Base-by-base conservation (phyloP, 2,329 filamentous ascomycete genomes). In the Neonectria punicea region DNA sequence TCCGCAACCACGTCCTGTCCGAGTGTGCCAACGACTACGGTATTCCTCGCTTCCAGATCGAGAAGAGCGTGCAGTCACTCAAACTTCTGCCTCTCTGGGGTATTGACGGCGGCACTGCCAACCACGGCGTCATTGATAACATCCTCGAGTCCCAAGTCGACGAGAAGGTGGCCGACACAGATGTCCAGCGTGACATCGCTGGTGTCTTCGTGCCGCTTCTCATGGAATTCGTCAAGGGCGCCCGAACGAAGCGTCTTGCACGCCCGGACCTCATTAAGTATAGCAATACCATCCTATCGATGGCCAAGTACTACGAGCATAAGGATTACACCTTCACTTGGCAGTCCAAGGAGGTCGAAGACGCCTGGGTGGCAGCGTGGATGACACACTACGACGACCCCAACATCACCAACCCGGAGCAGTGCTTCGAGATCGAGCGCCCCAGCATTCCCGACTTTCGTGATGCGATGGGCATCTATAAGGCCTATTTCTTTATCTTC, bases 1-100 rank as follows among this genome's bases (percentile, higher is more conserved):
- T 70, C 20, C 65, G 68, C 3, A 70, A 70, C 47, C 68, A 70
- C n/a, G 68, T 70, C 16, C 57, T 70, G 18, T 53, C 68, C 0
- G 68, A 70, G 39, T 70, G 68, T 10, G 68, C 68, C 13, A 70
- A 70, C 32, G 68, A 70, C 5, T 70, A 66, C 10, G 67, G 67
- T 8, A 68, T 69, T 30, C 68, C 68, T 8, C 65, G 68, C 1
- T 70, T 70, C 58, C 68, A 70, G 32, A 58, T 70, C 8, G 68
- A 70, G 65, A 70, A 66, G 57, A 70, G 64, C n/a, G 67, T 70
- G 1, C 67, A 70, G 20, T 70, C 68, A 1, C 43, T 70, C 28
- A 70, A 70, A 44, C 5, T 70, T 4, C 44, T 70, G 11, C 68
- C 68, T 34, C 68, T 70, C 2, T 70, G 68, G 68, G 68, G 68